phyloP scores from a whole-genome alignment of 495 filamentous ascomycete species.

The Evernia prunastri region DNA sequence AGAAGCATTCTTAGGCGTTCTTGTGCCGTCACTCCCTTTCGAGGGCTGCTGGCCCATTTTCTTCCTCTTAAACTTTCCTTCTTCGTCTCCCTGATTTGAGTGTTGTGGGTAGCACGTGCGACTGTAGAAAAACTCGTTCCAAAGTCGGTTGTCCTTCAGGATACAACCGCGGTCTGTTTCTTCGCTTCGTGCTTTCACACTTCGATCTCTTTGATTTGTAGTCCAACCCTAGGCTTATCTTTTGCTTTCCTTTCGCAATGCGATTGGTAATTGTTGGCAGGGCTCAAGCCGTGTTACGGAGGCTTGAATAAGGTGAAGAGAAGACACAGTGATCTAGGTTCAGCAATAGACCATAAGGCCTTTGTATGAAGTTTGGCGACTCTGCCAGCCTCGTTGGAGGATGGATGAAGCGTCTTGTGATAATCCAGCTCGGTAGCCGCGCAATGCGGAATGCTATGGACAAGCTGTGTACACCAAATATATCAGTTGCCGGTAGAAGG shows the following conservation, averaged over 20 bases:
- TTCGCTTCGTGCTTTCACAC: not conserved
- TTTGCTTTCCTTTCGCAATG: constrained; percentile 15
- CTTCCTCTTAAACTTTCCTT: not conserved
- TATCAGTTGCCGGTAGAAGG: not conserved
- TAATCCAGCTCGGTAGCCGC: constrained; percentile 25
- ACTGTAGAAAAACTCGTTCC: not conserved
- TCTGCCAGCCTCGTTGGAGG: constrained; percentile 19
- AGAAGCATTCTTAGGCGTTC: constrained; percentile 32
- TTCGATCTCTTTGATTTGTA: constrained; percentile 29
- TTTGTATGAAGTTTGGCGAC: constrained; percentile 12
- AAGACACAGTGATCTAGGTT: constrained; percentile 34
- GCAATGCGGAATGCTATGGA: constrained; percentile 8
- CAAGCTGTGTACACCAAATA: not conserved
- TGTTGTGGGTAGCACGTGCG: not conserved
- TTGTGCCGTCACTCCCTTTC: constrained; percentile 57
- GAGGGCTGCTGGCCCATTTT: constrained; percentile 90
- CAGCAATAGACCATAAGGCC: constrained; percentile 24
- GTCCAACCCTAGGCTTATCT: constrained; percentile 40
- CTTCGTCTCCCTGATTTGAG: constrained; percentile 4
- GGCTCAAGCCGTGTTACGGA: constrained; percentile 39
- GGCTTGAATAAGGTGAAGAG: constrained; percentile 51
- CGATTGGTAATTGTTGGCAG: not conserved
- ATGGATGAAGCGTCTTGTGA: constrained; percentile 14
- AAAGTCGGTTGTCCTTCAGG: not conserved
- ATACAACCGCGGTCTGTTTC: not conserved